Evolutionary conservation across 495 filamentous ascomycete genomes (phyloP), one percentile per base, ranked within the genome.

Genomic region (Penicillium simplicissimum): DNA sequence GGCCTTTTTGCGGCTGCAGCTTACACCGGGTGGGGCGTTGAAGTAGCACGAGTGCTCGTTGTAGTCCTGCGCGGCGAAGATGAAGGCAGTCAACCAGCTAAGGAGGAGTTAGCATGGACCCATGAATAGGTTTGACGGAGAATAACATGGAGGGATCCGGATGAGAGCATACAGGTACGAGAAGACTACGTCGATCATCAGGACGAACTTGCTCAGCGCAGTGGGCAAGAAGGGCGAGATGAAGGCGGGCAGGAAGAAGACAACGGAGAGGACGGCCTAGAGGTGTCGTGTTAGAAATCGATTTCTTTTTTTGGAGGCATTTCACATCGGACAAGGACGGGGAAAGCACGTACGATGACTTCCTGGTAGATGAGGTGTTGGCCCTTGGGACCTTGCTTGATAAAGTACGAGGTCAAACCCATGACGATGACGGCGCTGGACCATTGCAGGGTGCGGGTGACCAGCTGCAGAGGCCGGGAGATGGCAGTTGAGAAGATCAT

Each of bases 11-110:
- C 58, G 64, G 8, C 55, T 37, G 64, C 76, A 79, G 28, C 42
- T 38, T 45, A 73, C 8, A 52, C 67, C 68, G 7, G 71, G 66
- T 7, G 78, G 77, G 5, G 73, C 55, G 38, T 67, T 51, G 43
- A 76, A 69, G 53, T 56, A 61, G 70, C 78, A 77, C 62, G 66
- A 55, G 35, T 72, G 64, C 59, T 68, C 64, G 65, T 75, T 81
- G 71, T 82, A 88, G 68, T 83, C 79, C 67, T 82, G 74, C 36
- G 85, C 82, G 8, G 83, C 69, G 61, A 87, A 87, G 58, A 84
- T 82, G 60, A 88, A 85, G 14, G 80, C 74, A 13, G 84, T 86
- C 57, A 88, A 75, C 85, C 85, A 88, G 34, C 78, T 81, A 47
- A 47, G 4, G 8, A 7, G 19, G 61, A 71, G 69, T 62, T 62